Evolutionary conservation across 108 stramenopile genomes (phyloP).

Genomic region (Parietichytrium sp.): DNA sequence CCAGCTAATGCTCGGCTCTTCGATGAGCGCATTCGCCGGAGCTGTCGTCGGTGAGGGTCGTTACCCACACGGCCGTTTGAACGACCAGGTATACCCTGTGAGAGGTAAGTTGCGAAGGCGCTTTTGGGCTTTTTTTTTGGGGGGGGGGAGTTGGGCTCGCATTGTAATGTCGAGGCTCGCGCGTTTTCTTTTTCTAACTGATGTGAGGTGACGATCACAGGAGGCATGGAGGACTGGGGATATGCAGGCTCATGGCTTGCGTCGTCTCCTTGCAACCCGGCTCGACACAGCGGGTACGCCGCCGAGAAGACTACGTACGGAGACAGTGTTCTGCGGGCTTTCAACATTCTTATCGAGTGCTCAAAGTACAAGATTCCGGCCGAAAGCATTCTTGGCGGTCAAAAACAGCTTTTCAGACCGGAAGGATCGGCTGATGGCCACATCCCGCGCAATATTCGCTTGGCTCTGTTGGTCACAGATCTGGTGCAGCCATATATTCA

Average conservation of each 20-base stretch:
- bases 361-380: constrained; percentile 45
- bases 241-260: constrained; percentile 89
- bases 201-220: too few species aligned
- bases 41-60: constrained; percentile 43
- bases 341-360: constrained; percentile 42
- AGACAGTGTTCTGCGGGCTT: constrained; percentile 49
- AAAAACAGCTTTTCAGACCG: constrained; percentile 57
- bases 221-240: constrained; percentile 96
- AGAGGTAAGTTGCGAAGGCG: too few species aligned
- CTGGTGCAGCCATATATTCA: constrained; percentile 82
- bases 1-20: constrained; percentile 53
- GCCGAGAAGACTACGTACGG: constrained; percentile 69
- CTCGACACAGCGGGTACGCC: constrained; percentile 64
- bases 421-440: constrained; percentile 69
- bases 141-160: too few species aligned
- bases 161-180: too few species aligned
- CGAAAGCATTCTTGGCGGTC: constrained; percentile 62
- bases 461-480: constrained; percentile 76
- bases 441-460: constrained; percentile 78
- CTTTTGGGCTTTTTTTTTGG: too few species aligned
- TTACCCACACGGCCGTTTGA: constrained; percentile 70
- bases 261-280: constrained; percentile 66
- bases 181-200: too few species aligned
- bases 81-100: constrained; percentile 78
- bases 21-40: constrained; percentile 61